Conservation (phyloP, 202 grass and related monocot species). For the Panicum virgatum region DNA sequence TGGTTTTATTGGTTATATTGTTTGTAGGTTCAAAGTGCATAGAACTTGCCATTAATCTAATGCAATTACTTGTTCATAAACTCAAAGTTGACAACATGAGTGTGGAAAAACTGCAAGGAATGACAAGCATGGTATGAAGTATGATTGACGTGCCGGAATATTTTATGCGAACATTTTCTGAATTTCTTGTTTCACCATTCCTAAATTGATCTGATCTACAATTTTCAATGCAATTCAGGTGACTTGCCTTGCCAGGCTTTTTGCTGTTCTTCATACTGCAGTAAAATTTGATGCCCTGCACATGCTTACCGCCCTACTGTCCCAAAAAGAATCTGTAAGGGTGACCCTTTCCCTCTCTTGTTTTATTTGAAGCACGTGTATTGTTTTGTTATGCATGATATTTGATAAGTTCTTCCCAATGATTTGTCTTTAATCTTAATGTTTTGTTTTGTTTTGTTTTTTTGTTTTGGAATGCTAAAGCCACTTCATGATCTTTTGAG, state of each 20-base stretch:
- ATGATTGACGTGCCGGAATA: not conserved
- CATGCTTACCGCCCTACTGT: conserved; percentile 77
- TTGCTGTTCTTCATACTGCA: conserved; percentile 71
- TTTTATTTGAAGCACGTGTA: not conserved
- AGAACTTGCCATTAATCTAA: conserved; percentile 67
- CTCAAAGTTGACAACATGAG: conserved; percentile 56
- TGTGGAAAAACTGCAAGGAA: conserved; percentile 56
- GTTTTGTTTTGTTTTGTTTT: conserved; percentile 41
- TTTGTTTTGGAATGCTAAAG: conserved; percentile 50
- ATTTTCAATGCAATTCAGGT: conserved; percentile 61
- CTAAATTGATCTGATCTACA: conserved; percentile 18
- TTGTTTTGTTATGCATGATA: conserved; percentile 4
- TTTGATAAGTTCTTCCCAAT: conserved; percentile 12
- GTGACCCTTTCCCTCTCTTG: not conserved
- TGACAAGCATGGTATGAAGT: conserved; percentile 81
- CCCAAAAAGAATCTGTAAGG: conserved; percentile 67
- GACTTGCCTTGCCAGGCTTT: conserved; percentile 65
- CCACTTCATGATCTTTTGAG: conserved; percentile 66
- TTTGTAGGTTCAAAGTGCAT: conserved; percentile 67
- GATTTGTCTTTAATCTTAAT: conserved; percentile 6
- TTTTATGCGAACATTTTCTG: conserved; percentile 1
- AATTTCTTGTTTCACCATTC: conserved; percentile 2
- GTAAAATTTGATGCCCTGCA: conserved; percentile 90
- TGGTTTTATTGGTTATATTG: not conserved
- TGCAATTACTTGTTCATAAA: conserved; percentile 65